A percentile compares a stretch with the other conserved stretches of the same genome.
Conservation (phyloP, 306 rosid species). For the Quercus variabilis region DNA sequence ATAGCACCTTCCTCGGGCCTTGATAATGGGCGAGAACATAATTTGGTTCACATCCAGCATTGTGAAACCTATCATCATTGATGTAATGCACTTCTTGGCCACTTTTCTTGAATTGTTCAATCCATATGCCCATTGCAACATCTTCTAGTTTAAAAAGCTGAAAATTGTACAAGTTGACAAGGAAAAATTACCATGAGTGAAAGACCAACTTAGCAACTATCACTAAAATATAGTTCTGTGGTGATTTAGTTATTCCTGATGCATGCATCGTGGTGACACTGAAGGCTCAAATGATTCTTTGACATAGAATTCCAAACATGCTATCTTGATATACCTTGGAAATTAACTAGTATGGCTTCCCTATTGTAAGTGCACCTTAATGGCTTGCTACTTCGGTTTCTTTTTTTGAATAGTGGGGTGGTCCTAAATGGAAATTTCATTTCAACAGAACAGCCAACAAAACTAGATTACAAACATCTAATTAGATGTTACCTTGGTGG, state of each 20-base stretch:
- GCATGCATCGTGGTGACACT: not conserved
- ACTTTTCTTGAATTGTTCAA: constrained; percentile 60
- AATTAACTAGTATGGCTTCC: not conserved
- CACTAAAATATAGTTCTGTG: not conserved
- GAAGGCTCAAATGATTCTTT: not conserved
- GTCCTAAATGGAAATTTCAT: too few relatives aligned
- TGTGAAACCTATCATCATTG: constrained; percentile 73
- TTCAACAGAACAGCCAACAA: too few relatives aligned
- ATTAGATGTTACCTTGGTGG: too few relatives aligned
- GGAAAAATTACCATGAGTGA: not conserved
- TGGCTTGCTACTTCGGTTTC: not conserved
- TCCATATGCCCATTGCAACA: constrained; percentile 97
- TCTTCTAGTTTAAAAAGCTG: constrained; percentile 95
- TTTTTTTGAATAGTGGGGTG: not conserved
- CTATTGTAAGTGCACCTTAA: not conserved
- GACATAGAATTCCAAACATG: not conserved
- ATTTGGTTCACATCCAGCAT: constrained; percentile 75
- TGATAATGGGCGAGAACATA: constrained; percentile 87
- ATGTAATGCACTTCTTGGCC: constrained; percentile 65
- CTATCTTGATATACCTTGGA: not conserved
- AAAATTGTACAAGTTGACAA: not conserved
- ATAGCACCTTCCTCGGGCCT: constrained; percentile 70
- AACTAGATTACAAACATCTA: too few relatives aligned
- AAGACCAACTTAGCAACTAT: not conserved
- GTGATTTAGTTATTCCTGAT: not conserved